Evolutionary conservation across 2,329 filamentous ascomycete species (phyloP), one percentile per base, ranked within the genome.

Genomic region (Trichoderma koningiopsis): DNA sequence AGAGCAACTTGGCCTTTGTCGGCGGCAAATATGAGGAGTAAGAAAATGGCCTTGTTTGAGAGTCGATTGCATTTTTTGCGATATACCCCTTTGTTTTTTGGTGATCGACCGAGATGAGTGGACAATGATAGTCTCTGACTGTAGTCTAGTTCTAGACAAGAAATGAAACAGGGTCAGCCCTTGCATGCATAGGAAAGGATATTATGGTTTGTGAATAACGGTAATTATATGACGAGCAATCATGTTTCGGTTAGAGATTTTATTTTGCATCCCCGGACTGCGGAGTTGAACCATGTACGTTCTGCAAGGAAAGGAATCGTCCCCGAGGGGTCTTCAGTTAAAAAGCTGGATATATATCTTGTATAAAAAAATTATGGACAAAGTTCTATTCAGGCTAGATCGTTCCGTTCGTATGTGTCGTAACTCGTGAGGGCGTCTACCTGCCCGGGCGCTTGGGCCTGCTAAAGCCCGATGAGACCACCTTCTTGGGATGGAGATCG

Each of bases 401-500:
- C 37, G 61, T 67, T 67, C 40, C 49, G 55, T 70, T 67, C 64
- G 68, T 70, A 43, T 56, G 40, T 57, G 53, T 68, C 53, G 58
- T 64, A 68, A 53, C 52, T 70, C 59, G 27, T 64, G 52, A 55
- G 37, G 22, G 37, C 31, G 7, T 70, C 76, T 73, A 87, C 82
- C 90, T 84, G 47, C 92, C 92, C 5, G 92, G 92, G 75, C 92
- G 87, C 87, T 93, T 94, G 33, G 92, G 92, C 77, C 92, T 87
- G 75, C 87, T 89, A 80, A 96, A 96, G 0, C 85, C 88, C 77
- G 88, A 86, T 79, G 90, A 90, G 58, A 84, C 82, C 77, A 91
- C 87, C 52, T 85, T 85, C 79, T 88, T 88, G 56, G 89, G 89
- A 73, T 91, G 89, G 75, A 94, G 83, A 75, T 94, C 91, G 7